These are phyloP conservation scores for Cryptococcus neoformans DNA, from an alignment of 1,284 basidiomycete genomes.

Conservation along the genomic window DNA sequence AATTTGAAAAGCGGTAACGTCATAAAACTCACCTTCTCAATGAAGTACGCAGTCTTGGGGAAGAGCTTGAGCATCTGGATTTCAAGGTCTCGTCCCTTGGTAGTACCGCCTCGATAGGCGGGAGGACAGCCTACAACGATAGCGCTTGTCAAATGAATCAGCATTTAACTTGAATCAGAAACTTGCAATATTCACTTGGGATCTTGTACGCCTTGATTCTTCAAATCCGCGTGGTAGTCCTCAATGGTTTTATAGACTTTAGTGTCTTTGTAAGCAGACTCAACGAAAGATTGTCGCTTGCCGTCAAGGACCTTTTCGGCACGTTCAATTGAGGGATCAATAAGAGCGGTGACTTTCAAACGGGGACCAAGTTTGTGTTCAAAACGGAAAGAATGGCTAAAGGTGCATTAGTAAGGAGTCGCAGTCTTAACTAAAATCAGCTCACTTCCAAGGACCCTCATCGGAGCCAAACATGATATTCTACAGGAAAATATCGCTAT, in stretches of 20 bases:
- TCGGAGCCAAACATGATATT: slow-evolving; percentile 93
- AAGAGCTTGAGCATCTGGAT: slow-evolving; percentile 84
- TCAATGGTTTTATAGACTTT: slow-evolving; percentile 83
- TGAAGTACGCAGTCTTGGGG: slow-evolving; percentile 85
- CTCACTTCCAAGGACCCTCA: slow-evolving; percentile 58
- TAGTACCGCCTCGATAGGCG: slow-evolving; percentile 80
- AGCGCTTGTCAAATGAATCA: slow-evolving; percentile 55
- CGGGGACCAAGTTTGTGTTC: slow-evolving; percentile 95
- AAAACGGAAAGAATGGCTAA: slow-evolving; percentile 93
- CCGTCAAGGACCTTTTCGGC: slow-evolving; percentile 76
- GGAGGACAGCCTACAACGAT: slow-evolving; percentile 91
- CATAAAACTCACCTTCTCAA: slow-evolving; percentile 64
- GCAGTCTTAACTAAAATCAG: slow-evolving; percentile 38
- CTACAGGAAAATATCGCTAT: slow-evolving; percentile 4
- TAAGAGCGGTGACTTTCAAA: slow-evolving; percentile 90
- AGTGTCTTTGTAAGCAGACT: slow-evolving; percentile 91
- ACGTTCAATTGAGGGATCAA: slow-evolving; percentile 84
- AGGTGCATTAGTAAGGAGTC: slow-evolving; percentile 36
- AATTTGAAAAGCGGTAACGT: slow-evolving; percentile 53
- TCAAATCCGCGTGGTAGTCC: slow-evolving; percentile 71
- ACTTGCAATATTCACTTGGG: slow-evolving; percentile 53
- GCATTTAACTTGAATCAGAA: slow-evolving; percentile 47
- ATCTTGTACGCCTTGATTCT: slow-evolving; percentile 45
- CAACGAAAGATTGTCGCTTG: slow-evolving; percentile 93
- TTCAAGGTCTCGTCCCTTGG: slow-evolving; percentile 82